Conservation (phyloP, 305 asterid genomes). For the Fraxinus dipetala region DNA sequence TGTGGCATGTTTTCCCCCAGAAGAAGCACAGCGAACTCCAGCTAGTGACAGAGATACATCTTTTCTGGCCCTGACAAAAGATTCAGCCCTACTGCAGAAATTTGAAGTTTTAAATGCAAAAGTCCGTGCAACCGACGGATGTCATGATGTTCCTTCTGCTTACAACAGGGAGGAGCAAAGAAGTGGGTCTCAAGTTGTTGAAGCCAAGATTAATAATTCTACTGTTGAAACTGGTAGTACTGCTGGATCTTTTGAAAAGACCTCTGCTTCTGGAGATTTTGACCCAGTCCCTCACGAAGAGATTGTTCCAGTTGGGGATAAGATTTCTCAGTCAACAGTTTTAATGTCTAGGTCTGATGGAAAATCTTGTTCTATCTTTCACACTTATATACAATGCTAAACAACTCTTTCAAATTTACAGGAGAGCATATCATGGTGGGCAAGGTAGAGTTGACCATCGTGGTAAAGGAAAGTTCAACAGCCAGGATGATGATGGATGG, state of each 20-base stretch:
- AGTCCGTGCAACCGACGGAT: conserved; percentile 62
- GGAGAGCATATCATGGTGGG: conserved; percentile 56
- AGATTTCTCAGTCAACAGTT: conserved; percentile 41
- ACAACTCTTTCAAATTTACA: conserved; percentile 30
- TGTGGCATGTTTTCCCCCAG: conserved; percentile 37
- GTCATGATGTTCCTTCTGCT: conserved; percentile 34
- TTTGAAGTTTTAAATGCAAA: conserved; percentile 87
- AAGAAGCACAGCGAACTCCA: conserved; percentile 29
- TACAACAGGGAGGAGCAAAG: conserved; percentile 44
- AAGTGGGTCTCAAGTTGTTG: conserved; percentile 33
- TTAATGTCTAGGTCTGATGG: conserved; percentile 51
- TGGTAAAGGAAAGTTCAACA: conserved; percentile 51
- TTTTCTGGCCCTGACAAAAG: conserved; percentile 42
- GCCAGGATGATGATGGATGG: conserved; percentile 62
- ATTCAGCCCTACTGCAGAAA: conserved; percentile 63
- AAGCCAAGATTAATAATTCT: conserved; percentile 30
- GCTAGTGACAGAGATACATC: conserved; percentile 42
- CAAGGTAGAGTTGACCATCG: conserved; percentile 51
- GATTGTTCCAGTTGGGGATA: conserved; percentile 38
- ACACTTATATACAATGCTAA: conserved; percentile 8
- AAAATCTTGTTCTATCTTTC: conserved; percentile 1
- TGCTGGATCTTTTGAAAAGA: conserved; percentile 33
- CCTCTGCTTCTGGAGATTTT: conserved; percentile 29
- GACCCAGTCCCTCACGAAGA: conserved; percentile 33
- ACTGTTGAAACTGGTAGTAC: conserved; percentile 34